Base-by-base conservation (phyloP, 139 green algal species). In the Chlorokybus atmophyticus region DNA sequence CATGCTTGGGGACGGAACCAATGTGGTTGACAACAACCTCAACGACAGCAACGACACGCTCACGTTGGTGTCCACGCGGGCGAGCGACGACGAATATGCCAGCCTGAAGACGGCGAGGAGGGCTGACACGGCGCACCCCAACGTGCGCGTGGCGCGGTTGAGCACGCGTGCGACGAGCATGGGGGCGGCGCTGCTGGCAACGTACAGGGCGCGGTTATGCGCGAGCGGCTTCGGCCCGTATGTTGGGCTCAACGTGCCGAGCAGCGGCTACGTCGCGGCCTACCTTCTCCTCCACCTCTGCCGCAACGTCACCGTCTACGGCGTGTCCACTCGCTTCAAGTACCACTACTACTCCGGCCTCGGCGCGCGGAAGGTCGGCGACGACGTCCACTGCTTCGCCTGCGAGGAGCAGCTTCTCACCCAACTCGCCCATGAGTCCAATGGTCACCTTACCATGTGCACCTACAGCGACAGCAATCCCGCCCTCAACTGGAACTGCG, bases 311-410 rank as follows among this genome's bases (percentile, higher is more conserved):
- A 68, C 50, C n/a, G 51, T 68, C 27, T 68, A 68, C 29, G 60
- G 60, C 29, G 32, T 27, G 19, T 7, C 7, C 29, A 38, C 14
- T 24, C 41, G 42, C 39, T 68, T 54, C 50, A 21, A 23, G 3
- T 68, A 68, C 60, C 60, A 68, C 51, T 68, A 68, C 52, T 68
- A 60, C 51, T 55, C 55, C 42, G 59, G 59, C 10, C 49, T 62
- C 8, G 60, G 60, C 6, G 49, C 30, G 29, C 49, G 60, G 26
- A 39, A 68, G 21, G 52, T 62, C 10, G 63, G 50, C 21, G 50
- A 63, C 32, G 55, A 55, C 55, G 55, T 66, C 1, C 63, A 62
- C 42, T 62, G 39, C 25, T 70, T 64, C 27, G 53, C 64, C 53
- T 29, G 39, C 3, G 60, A 68, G 60, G 60, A 68, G 38, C 32